phyloP scores from a whole-genome alignment of 2,329 filamentous ascomycete genomes.

The Penicillium verrucosum region DNA sequence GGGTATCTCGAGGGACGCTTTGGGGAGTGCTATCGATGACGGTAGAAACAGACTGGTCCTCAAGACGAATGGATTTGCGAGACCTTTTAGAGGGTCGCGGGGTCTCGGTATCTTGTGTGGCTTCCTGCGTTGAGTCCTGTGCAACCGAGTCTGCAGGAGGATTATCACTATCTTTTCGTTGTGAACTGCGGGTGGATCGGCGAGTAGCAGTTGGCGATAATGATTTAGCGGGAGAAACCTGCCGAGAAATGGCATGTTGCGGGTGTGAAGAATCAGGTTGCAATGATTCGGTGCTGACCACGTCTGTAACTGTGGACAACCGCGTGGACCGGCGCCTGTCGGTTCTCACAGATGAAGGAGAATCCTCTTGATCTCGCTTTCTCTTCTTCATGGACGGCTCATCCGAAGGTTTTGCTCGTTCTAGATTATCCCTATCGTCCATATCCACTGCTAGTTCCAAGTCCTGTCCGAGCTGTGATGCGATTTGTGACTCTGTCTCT shows the following conservation, averaged over 20 bases:
- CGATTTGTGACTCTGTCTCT: slow-evolving; percentile 44
- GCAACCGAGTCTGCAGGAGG: background rate
- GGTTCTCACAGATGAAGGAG: slow-evolving; percentile 12
- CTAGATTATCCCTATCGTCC: slow-evolving; percentile 12
- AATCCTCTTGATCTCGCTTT: slow-evolving; percentile 29
- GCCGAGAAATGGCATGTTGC: slow-evolving; percentile 6
- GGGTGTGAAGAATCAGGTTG: slow-evolving; percentile 13
- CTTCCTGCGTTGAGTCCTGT: background rate
- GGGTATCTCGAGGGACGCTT: slow-evolving; percentile 14
- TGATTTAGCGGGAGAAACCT: slow-evolving; percentile 4
- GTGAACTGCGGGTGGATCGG: slow-evolving; percentile 25
- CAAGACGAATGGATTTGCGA: slow-evolving; percentile 30
- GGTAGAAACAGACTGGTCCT: slow-evolving; percentile 18
- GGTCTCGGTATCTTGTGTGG: slow-evolving; percentile 4
- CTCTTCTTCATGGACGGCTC: slow-evolving; percentile 33
- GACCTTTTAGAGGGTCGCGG: slow-evolving; percentile 28
- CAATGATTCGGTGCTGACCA: slow-evolving; percentile 4
- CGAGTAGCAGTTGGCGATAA: slow-evolving; percentile 21
- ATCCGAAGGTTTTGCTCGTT: slow-evolving; percentile 1
- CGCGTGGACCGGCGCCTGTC: slow-evolving; percentile 33
- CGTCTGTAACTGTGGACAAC: slow-evolving; percentile 20
- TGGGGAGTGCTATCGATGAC: slow-evolving; percentile 11
- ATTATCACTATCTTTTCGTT: slow-evolving; percentile 11
- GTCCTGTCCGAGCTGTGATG: slow-evolving; percentile 46
- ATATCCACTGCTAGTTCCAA: slow-evolving; percentile 39